Evolutionary conservation across 352 stramenopile genomes (phyloP).

Genomic region (Pythium monospermum): DNA sequence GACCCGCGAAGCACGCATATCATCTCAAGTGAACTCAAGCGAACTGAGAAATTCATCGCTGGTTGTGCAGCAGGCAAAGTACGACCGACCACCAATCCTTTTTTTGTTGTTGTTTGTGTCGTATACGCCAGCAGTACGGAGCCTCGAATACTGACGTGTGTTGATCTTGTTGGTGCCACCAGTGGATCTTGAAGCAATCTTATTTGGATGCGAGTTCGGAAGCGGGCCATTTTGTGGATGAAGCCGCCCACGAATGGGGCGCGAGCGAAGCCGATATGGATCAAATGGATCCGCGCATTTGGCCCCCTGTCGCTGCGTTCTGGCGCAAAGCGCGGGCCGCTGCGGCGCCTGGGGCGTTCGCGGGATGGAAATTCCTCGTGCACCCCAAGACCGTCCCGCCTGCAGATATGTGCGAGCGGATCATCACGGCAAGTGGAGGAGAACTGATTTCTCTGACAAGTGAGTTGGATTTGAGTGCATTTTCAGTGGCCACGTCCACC

Average conservation of each 20-base stretch:
- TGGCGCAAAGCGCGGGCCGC: constrained; percentile 57
- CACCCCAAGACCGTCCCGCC: constrained; percentile 70
- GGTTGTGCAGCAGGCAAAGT: constrained; percentile 82
- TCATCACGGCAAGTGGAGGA: constrained; percentile 54
- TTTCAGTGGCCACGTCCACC: too few species aligned
- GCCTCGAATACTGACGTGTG: too few species aligned
- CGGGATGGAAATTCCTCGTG: constrained; percentile 68
- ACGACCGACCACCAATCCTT: constrained; percentile 8
- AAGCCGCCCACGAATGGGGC: constrained; percentile 72
- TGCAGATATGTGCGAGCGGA: constrained; percentile 75
- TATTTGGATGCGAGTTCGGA: constrained; percentile 63
- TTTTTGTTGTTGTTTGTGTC: not conserved
- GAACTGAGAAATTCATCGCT: constrained; percentile 84
- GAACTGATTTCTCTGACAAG: constrained; percentile 57
- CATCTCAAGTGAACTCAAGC: constrained; percentile 84
- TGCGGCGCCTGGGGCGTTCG: constrained; percentile 50
- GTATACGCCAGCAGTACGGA: too few species aligned
- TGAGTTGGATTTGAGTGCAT: constrained; percentile 35
- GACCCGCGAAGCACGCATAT: constrained; percentile 76
- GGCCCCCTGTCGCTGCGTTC: constrained; percentile 45
- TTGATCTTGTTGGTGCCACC: too few species aligned
- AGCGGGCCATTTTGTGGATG: constrained; percentile 66
- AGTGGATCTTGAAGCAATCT: constrained; percentile 87
- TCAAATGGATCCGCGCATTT: constrained; percentile 73
- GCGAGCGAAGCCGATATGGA: constrained; percentile 41